Conservation (phyloP, 1,284 basidiomycete species). For the Ganoderma lucidum region DNA sequence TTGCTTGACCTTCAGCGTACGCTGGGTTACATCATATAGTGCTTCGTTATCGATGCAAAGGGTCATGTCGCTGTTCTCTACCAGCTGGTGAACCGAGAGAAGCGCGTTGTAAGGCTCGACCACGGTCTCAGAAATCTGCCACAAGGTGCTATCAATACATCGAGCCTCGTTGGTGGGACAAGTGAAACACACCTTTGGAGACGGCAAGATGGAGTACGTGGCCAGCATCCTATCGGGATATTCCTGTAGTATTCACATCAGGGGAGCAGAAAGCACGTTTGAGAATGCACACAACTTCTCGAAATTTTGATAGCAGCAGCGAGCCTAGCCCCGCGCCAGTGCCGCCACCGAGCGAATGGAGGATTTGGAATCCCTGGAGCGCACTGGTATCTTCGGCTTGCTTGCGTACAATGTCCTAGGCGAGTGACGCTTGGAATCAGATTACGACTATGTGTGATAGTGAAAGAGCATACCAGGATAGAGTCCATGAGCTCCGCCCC, state of each 20-base stretch:
- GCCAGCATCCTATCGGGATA: constrained; percentile 94
- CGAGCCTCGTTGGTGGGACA: background rate
- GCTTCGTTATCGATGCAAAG: constrained; percentile 97
- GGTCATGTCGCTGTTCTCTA: constrained; percentile 91
- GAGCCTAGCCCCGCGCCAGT: constrained; percentile 90
- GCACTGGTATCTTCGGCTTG: constrained; percentile 87
- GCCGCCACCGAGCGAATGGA: constrained; percentile 95
- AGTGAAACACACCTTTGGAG: constrained; percentile 73
- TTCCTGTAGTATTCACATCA: constrained; percentile 62
- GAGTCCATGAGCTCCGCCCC: constrained; percentile 93
- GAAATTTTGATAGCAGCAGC: constrained; percentile 83
- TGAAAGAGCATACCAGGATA: constrained; percentile 64
- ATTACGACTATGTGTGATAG: background rate
- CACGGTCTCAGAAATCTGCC: constrained; percentile 91
- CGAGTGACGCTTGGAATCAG: background rate
- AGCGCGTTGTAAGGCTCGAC: constrained; percentile 96
- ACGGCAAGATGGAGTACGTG: constrained; percentile 92
- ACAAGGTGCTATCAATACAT: background rate
- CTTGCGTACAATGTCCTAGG: constrained; percentile 72
- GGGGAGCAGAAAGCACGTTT: constrained; percentile 40
- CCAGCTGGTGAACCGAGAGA: constrained; percentile 90
- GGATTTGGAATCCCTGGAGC: constrained; percentile 93
- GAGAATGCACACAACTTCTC: constrained; percentile 66
- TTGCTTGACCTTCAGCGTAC: constrained; percentile 76
- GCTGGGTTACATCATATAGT: constrained; percentile 86